phyloP scores from a whole-genome alignment of 2,329 filamentous ascomycete genomes.

The Metarhizium album region DNA sequence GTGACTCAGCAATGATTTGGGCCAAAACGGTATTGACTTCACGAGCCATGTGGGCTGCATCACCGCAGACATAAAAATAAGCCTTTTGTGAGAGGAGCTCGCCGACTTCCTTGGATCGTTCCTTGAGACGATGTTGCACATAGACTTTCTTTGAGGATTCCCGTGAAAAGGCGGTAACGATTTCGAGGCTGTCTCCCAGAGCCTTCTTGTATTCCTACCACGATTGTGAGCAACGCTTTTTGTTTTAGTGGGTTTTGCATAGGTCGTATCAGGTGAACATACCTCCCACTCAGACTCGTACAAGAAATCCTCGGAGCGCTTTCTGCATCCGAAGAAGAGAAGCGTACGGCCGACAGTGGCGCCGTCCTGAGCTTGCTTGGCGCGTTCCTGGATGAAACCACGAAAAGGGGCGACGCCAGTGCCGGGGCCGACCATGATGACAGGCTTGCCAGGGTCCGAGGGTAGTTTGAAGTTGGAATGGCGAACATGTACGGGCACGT shows the following conservation, averaged over 20 bases:
- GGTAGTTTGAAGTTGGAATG: conserved; percentile 99
- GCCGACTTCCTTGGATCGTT: conserved; percentile 75
- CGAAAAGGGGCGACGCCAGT: conserved; percentile 96
- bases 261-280: conserved; percentile 27
- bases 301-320: conserved; percentile 77
- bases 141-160: conserved; percentile 84
- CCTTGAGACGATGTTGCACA: conserved; percentile 85
- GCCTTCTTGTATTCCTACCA: conserved; percentile 67
- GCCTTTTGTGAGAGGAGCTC: conserved; percentile 76
- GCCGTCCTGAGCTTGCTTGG: conserved; percentile 69
- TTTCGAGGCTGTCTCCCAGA: conserved; percentile 79
- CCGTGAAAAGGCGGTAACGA: conserved; percentile 93
- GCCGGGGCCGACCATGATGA: conserved; percentile 94
- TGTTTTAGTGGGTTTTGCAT: background rate
- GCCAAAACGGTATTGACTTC: conserved; percentile 82
- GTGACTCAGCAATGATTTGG: conserved; percentile 76
- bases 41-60: conserved; percentile 93
- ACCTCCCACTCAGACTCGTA: conserved; percentile 91
- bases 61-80: conserved; percentile 96
- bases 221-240: background rate
- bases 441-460: conserved; percentile 83
- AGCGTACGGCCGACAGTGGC: conserved; percentile 77
- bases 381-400: conserved; percentile 88
- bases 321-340: conserved; percentile 93
- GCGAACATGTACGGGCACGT: conserved; percentile 88